A percentile compares a stretch with the other conserved stretches of the same genome.
These are phyloP conservation scores for Fusarium abutilonis DNA, from an alignment of 2,329 filamentous ascomycete species.

Conservation along the genomic window DNA sequence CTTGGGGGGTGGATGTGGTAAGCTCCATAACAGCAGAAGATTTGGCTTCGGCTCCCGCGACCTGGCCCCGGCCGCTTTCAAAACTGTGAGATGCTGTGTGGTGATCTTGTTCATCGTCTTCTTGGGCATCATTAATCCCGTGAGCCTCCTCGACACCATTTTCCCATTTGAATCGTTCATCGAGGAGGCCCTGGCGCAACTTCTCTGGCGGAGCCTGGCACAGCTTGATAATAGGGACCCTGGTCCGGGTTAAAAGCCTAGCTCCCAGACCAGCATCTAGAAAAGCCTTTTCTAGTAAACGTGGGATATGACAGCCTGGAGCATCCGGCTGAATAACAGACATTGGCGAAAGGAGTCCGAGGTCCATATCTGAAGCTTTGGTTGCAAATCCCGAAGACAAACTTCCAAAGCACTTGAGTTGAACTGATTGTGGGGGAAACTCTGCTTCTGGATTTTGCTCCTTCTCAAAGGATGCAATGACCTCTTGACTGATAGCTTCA, in stretches of 20 bases:
- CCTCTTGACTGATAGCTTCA: constrained; percentile 70
- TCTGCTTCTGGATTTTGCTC: constrained; percentile 52
- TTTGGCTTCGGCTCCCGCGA: constrained; percentile 5
- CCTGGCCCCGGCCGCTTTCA: constrained; percentile 41
- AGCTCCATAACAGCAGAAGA: constrained; percentile 29
- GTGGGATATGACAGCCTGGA: constrained; percentile 71
- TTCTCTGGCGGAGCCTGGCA: constrained; percentile 74
- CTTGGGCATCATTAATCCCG: constrained; percentile 40
- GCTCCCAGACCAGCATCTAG: constrained; percentile 78
- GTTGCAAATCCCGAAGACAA: constrained; percentile 86
- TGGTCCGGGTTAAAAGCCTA: constrained; percentile 78
- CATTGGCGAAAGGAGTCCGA: constrained; percentile 76
- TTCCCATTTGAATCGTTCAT: constrained; percentile 78
- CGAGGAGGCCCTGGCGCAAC: constrained; percentile 68
- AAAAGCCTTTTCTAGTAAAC: constrained; percentile 78
- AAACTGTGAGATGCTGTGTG: constrained; percentile 30
- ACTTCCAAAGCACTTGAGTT: constrained; percentile 82
- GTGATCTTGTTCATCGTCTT: constrained; percentile 51
- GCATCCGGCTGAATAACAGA: constrained; percentile 65
- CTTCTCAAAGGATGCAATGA: constrained; percentile 64
- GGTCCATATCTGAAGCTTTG: constrained; percentile 89
- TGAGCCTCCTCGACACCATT: constrained; percentile 58
- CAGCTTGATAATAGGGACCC: constrained; percentile 88
- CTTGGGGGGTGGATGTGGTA: constrained; percentile 32
- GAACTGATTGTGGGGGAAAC: constrained; percentile 67